Evolutionary conservation across 805 yeast genomes (phyloP).

Genomic region (Ogataea nakhonphanomensis): DNA sequence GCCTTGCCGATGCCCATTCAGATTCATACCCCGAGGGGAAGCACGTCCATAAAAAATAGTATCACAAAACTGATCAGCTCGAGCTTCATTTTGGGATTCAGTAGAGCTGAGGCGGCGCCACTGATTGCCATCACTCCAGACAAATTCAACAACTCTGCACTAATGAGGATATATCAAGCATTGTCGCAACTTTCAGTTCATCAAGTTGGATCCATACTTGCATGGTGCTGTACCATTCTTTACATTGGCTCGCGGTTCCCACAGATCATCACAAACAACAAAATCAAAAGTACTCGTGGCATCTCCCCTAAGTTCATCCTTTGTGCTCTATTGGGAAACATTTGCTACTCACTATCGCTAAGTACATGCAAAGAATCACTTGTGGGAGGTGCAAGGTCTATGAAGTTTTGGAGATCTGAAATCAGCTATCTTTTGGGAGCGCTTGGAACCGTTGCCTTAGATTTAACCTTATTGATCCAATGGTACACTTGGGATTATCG

Average conservation of each 20-base stretch:
- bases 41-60: slow-evolving; percentile 9
- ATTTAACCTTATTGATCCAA: slow-evolving; percentile 42
- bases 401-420: slow-evolving; percentile 39
- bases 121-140: not conserved
- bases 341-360: slow-evolving; percentile 47
- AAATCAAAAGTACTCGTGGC: slow-evolving; percentile 47
- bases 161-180: slow-evolving; percentile 18
- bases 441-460: slow-evolving; percentile 50
- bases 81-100: slow-evolving; percentile 30
- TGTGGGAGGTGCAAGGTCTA: slow-evolving; percentile 30
- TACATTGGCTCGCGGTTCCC: slow-evolving; percentile 51
- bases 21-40: not conserved
- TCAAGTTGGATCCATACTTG: slow-evolving; percentile 33
- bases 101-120: slow-evolving; percentile 26
- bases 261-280: slow-evolving; percentile 45
- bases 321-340: slow-evolving; percentile 48
- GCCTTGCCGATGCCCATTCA: slow-evolving; percentile 9
- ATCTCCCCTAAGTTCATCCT: slow-evolving; percentile 47
- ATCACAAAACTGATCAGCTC: slow-evolving; percentile 26
- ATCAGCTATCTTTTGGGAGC: slow-evolving; percentile 47
- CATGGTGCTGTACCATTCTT: slow-evolving; percentile 51
- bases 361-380: slow-evolving; percentile 41
- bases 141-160: slow-evolving; percentile 22
- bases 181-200: slow-evolving; percentile 15
- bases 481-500: slow-evolving; percentile 33